Evolutionary conservation across 2,329 filamentous ascomycete species (phyloP), one percentile per base, ranked within the genome.

Genomic region (Cercospora citrullina): DNA sequence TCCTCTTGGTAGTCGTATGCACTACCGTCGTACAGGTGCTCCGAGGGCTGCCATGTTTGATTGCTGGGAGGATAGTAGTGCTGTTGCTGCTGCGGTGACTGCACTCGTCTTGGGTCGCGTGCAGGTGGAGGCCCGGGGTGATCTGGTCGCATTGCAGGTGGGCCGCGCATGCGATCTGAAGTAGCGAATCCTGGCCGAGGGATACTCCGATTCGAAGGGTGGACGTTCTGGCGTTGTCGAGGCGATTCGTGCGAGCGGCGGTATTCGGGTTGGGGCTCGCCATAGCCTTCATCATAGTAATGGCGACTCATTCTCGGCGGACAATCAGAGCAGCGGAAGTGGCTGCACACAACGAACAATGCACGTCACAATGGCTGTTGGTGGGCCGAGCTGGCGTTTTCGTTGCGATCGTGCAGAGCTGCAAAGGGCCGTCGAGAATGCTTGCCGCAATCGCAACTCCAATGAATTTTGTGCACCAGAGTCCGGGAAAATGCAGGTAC

Each of bases 21-120:
- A 57, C 67, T 73, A 31, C 72, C 73, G 48, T 77, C 74, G 51
- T 76, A 76, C 55, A 73, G 45, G 57, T 71, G 68, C 57, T 73
- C 70, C 31, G 69, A 69, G 5, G 61, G 62, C 10, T 73, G 70
- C 63, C 69, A 65, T 26, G 68, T 63, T 14, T 33, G 57, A 60
- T 48, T 62, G 65, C 36, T 67, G 21, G 51, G 65, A 23, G 59
- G 33, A 63, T 66, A 63, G 64, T 71, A 66, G 2, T 66, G 48
- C 60, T 39, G 36, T 39, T 63, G 65, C 33, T 65, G 68, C 51
- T 64, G 68, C 30, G 60, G 60, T 61, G 64, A 69, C 18, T 60
- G 68, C 5, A 60, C 33, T 65, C 65, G 66, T 63, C 66, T 61
- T 30, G 65, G 71, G 48, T 60, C 66, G 23, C 67, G 61, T 30